Evolutionary conservation across 129 eudicot species (phyloP).

Genomic region (Daucus carota): DH1_v3.0 NC_030389.2:37650001-37650500

Average conservation of each 20-base stretch:
- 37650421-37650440: neutral
- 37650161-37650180: conserved; percentile 98
- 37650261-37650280: neutral
- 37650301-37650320: neutral
- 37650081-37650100: conserved; percentile 96
- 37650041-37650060: neutral
- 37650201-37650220: conserved; percentile 82
- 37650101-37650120: conserved; percentile 99
- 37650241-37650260: neutral
- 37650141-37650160: conserved; percentile 92
- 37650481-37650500: neutral
- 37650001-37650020: neutral
- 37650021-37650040: neutral
- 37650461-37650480: neutral
- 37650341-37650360: neutral
- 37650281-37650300: neutral
- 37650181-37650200: conserved; percentile 98
- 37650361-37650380: neutral
- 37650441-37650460: neutral
- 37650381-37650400: neutral
- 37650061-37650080: conserved; percentile 86
- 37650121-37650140: conserved; percentile 96
- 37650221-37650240: conserved; percentile 54
- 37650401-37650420: neutral
- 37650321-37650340: neutral